Evolutionary conservation across 2,329 filamentous ascomycete genomes (phyloP), one percentile per base, ranked within the genome.

Genomic region (Monilinia fructicola): DNA sequence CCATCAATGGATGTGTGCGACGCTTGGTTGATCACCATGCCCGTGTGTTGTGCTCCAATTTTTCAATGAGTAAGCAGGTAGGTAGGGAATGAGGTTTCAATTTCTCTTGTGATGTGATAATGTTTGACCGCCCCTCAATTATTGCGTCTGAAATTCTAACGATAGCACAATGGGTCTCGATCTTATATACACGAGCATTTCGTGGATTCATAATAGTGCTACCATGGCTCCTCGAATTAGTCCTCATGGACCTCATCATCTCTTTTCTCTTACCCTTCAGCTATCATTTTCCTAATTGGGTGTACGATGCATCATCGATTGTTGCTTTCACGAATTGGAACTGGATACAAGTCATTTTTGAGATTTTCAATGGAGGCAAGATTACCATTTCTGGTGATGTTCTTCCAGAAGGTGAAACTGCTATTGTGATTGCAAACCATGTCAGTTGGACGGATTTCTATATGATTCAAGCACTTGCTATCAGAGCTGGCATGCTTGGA

Each of bases 391-490:
- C 84, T 10, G 85, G 85, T 21, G 82, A 85, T 69, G 67, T 72
- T 1, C 76, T 87, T 11, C 84, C 83, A 1, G 65, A 67, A 14
- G 79, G 79, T n/a, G 86, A 89, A 76, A 85, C 82, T 35, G 85
- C 85, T 64, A 82, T 89, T 64, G 83, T 88, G 42, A 77, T 88
- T 64, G 78, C 81, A 64, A 87, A 88, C 74, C 86, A 88, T 76
- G 81, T 87, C 50, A 81, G 80, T 62, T 88, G 85, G 86, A 79
- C 81, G 66, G 86, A 88, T 75, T 87, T 89, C 73, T 89, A 87
- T 78, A 82, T 87, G 79, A 84, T 88, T 69, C 85, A 89, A 76
- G 81, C 81, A 48, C 76, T 87, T 53, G 85, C 85, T 18, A 71
- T 82, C 58, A 78, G 78, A 53, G 77, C 82, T 16, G 81, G 80